Evolutionary conservation across 2,329 filamentous ascomycete species (phyloP).

Genomic region (Neofusicoccum sp.): DNA sequence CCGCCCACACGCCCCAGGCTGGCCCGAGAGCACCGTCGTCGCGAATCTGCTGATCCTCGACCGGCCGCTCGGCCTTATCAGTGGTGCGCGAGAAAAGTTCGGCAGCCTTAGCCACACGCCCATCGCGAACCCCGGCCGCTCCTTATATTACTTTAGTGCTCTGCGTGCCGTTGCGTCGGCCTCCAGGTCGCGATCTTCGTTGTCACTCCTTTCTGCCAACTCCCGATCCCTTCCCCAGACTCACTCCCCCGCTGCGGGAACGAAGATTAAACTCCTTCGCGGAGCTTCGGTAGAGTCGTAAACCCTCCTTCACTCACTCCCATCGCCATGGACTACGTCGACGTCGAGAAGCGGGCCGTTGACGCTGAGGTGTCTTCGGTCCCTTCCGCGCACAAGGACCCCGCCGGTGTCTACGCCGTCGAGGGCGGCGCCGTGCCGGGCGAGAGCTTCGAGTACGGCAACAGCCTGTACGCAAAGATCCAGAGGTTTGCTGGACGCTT

Average conservation of each 20-base stretch:
- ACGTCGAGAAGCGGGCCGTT: conserved; percentile 28
- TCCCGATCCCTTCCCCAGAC: background rate
- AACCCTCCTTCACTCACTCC: background rate
- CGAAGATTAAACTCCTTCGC: conserved; percentile 20
- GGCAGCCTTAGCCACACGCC: background rate
- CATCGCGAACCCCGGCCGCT: background rate
- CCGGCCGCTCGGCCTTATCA: conserved; percentile 17
- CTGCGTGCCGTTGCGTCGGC: background rate
- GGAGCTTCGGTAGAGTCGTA: conserved; percentile 15
- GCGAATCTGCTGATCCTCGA: conserved; percentile 11
- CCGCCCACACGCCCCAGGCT: background rate
- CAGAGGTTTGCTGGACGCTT: conserved; percentile 64
- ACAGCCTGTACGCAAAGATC: conserved; percentile 56
- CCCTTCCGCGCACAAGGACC: conserved; percentile 22
- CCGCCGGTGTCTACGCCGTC: conserved; percentile 25
- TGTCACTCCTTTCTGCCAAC: background rate
- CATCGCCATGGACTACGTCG: conserved; percentile 20
- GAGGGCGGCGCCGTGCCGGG: conserved; percentile 54
- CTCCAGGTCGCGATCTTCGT: background rate
- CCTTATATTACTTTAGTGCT: conserved; percentile 1
- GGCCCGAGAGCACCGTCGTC: background rate
- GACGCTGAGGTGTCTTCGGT: conserved; percentile 28
- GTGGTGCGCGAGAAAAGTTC: conserved; percentile 7
- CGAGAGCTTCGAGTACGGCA: conserved; percentile 58
- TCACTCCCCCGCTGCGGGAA: background rate